Percentiles rank a stretch among this genome's conserved stretches.
These are phyloP conservation scores for Russula sp. DNA, from an alignment of 768 basidiomycete species.

Conservation along the genomic window DNA sequence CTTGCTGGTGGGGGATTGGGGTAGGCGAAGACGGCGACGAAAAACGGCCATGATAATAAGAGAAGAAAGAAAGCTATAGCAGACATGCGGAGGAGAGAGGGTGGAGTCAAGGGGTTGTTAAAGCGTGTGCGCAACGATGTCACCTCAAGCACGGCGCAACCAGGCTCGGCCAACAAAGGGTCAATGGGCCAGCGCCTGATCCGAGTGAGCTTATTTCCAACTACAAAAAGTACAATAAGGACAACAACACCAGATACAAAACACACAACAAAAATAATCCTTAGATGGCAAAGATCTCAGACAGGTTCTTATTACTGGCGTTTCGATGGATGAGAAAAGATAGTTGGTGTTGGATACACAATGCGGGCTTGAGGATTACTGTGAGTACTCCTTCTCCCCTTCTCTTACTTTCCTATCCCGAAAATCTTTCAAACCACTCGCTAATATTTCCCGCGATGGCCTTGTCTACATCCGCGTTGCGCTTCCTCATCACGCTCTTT, in stretches of 20 bases:
- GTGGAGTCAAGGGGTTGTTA: neutral
- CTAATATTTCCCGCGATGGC: neutral
- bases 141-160: neutral
- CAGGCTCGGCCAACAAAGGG: too few relatives aligned
- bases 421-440: neutral
- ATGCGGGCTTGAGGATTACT: too few relatives aligned
- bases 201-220: too few relatives aligned
- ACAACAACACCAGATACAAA: too few relatives aligned
- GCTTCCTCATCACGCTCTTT: too few relatives aligned
- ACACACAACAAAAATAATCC: neutral
- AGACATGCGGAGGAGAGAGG: slow-evolving; percentile 24
- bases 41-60: slow-evolving; percentile 28
- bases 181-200: too few relatives aligned
- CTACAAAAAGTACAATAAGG: too few relatives aligned
- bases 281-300: too few relatives aligned
- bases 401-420: neutral
- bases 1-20: slow-evolving; percentile 12
- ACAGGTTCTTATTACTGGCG: too few relatives aligned
- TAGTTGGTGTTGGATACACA: too few relatives aligned
- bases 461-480: neutral
- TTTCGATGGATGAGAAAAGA: too few relatives aligned
- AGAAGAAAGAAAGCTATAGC: slow-evolving; percentile 26
- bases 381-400: too few relatives aligned
- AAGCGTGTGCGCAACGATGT: neutral
- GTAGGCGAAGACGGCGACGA: slow-evolving; percentile 18